Percentiles rank a stretch among this genome's conserved stretches.
Conservation (phyloP, 176 grass and related monocot species). For the Juncus effusus region DNA sequence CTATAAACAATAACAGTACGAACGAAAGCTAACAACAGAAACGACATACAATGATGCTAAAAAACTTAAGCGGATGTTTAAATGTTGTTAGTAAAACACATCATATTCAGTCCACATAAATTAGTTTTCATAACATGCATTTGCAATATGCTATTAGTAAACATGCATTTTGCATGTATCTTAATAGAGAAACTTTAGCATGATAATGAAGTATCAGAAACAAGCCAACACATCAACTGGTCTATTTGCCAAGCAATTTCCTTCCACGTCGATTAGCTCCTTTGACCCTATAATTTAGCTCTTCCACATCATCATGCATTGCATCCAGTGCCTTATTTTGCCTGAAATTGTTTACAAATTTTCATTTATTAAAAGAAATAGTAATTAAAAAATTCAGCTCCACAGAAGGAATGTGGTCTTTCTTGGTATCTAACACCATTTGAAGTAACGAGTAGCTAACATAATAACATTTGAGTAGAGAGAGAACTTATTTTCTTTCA, state of each 20-base stretch:
- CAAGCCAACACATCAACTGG: not conserved
- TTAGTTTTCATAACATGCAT: constrained; percentile 11
- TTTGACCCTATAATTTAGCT: constrained; percentile 70
- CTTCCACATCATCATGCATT: constrained; percentile 62
- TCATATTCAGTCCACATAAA: constrained; percentile 7
- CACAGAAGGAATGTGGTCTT: not conserved
- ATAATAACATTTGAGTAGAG: not conserved
- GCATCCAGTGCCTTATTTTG: constrained; percentile 76
- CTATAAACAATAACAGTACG: too few species aligned
- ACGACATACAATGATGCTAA: too few species aligned
- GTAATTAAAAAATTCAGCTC: not conserved
- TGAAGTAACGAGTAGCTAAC: not conserved
- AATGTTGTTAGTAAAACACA: not conserved
- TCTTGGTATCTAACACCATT: not conserved
- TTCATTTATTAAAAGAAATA: constrained; percentile 17
- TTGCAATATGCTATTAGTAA: not conserved
- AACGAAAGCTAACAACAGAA: too few species aligned
- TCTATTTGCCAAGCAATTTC: constrained; percentile 72
- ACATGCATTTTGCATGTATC: constrained; percentile 16
- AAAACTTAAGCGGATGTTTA: not conserved
- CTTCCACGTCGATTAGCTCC: constrained; percentile 67
- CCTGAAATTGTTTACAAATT: constrained; percentile 27
- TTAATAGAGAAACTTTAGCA: not conserved
- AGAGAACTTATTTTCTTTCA: constrained; percentile 7
- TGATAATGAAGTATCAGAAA: not conserved